These are phyloP conservation scores for Daucus carota DNA, from an alignment of 129 eudicot genomes.

Conservation along the genomic window DH1_v3.0 NC_030386.2:26639001-26639500, in stretches of 20 bases:
- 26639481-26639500: slow-evolving; percentile 55
- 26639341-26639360: neutral
- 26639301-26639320: slow-evolving; percentile 75
- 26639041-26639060: slow-evolving; percentile 46
- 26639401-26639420: slow-evolving; percentile 18
- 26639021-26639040: slow-evolving; percentile 35
- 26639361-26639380: neutral
- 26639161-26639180: slow-evolving; percentile 46
- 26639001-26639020: slow-evolving; percentile 34
- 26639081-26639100: slow-evolving; percentile 37
- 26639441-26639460: slow-evolving; percentile 66
- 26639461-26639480: slow-evolving; percentile 66
- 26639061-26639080: slow-evolving; percentile 34
- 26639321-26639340: neutral
- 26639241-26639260: slow-evolving; percentile 72
- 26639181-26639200: slow-evolving; percentile 1
- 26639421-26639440: slow-evolving; percentile 77
- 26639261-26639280: slow-evolving; percentile 60
- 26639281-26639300: slow-evolving; percentile 65
- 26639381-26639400: neutral
- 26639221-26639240: slow-evolving; percentile 49
- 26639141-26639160: slow-evolving; percentile 67
- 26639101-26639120: slow-evolving; percentile 57
- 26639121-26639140: slow-evolving; percentile 37
- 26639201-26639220: slow-evolving; percentile 39